These are phyloP conservation scores for Paxillus rubicundulus DNA, from an alignment of 768 basidiomycete genomes.

Conservation along the genomic window DNA sequence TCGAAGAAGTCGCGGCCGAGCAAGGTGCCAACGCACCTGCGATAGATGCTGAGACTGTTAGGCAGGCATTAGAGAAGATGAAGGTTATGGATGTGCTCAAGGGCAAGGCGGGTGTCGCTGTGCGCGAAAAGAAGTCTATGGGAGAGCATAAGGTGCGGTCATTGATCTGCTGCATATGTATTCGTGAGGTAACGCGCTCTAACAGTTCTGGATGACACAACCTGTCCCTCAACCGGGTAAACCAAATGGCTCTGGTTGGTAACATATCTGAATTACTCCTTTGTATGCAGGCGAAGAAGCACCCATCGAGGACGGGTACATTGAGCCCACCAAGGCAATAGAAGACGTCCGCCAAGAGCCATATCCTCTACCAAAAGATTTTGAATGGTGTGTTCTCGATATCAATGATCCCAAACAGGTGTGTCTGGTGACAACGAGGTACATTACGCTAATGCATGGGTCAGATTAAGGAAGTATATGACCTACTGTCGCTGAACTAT, in stretches of 20 bases:
- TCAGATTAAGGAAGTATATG: constrained; percentile 88
- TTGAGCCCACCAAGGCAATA: constrained; percentile 75
- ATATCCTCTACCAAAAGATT: constrained; percentile 85
- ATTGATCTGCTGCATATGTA: not conserved
- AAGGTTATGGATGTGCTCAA: constrained; percentile 84
- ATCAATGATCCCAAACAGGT: constrained; percentile 76
- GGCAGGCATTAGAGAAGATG: constrained; percentile 69
- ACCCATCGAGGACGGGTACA: constrained; percentile 77
- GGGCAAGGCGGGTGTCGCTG: constrained; percentile 76
- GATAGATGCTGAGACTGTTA: constrained; percentile 63
- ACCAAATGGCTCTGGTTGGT: constrained; percentile 2
- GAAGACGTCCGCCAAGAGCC: constrained; percentile 87
- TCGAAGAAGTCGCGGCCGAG: constrained; percentile 63
- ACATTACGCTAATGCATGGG: constrained; percentile 1
- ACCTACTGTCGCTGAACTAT: constrained; percentile 88
- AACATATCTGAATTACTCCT: not conserved
- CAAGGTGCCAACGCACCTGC: constrained; percentile 42
- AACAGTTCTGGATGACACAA: constrained; percentile 95
- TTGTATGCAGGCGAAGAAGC: constrained; percentile 53
- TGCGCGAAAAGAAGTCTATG: constrained; percentile 73
- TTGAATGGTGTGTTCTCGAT: constrained; percentile 86
- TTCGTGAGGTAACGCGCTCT: constrained; percentile 7
- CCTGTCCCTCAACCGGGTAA: constrained; percentile 89
- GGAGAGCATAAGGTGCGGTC: constrained; percentile 82
- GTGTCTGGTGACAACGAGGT: not conserved